These are phyloP conservation scores for Mycena citricolor DNA, from an alignment of 1,284 basidiomycete genomes.

Conservation along the genomic window DNA sequence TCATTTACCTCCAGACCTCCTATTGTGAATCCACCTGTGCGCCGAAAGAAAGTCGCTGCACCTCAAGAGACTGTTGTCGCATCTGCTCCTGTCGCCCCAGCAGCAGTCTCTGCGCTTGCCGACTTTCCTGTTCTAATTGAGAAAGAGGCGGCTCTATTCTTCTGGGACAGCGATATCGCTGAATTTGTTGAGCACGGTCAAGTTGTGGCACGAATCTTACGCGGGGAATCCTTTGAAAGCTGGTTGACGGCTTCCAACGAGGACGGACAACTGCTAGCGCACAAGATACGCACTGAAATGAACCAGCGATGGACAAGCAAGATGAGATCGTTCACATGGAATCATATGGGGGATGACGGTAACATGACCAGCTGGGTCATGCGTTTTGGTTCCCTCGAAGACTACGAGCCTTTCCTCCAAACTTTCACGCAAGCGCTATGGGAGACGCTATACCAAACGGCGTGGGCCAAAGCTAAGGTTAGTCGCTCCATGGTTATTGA, in stretches of 20 bases:
- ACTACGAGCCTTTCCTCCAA: conserved; percentile 65
- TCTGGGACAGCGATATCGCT: conserved; percentile 73
- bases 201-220: conserved; percentile 69
- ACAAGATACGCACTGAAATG: conserved; percentile 69
- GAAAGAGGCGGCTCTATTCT: conserved; percentile 56
- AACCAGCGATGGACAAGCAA: conserved; percentile 70
- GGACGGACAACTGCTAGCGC: conserved; percentile 54
- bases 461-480: conserved; percentile 85
- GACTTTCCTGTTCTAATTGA: conserved; percentile 36
- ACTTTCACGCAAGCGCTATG: conserved; percentile 76
- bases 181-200: conserved; percentile 77
- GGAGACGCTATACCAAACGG: conserved; percentile 77
- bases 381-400: conserved; percentile 60
- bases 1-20: conserved; percentile 26
- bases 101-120: conserved; percentile 11
- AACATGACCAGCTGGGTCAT: conserved; percentile 82
- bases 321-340: conserved; percentile 83
- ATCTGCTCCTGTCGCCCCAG: too few species aligned
- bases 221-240: conserved; percentile 52
- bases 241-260: conserved; percentile 63
- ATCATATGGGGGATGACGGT: conserved; percentile 62
- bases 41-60: conserved; percentile 26
- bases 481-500: conserved; percentile 16
- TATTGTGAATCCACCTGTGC: conserved; percentile 11
- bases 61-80: conserved; percentile 27